Conservation (phyloP, 2,329 filamentous ascomycete genomes). For the Aspergillus glaucus region DNA sequence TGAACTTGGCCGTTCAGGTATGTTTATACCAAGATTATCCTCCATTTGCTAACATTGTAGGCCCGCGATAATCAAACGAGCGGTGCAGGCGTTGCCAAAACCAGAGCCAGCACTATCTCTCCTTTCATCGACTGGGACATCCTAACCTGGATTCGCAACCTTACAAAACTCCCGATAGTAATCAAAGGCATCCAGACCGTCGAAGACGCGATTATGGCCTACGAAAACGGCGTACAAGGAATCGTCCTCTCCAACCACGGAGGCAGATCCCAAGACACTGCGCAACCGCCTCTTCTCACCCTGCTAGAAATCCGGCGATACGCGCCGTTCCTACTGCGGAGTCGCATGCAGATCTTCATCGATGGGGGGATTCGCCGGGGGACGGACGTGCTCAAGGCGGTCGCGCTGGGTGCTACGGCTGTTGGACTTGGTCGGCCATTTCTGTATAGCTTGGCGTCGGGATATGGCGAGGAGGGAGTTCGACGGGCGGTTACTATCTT, state of each 20-base stretch:
- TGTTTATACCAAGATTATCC: background rate
- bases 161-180: conserved; percentile 30
- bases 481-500: conserved; percentile 36
- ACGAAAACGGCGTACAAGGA: conserved; percentile 42
- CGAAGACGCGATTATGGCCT: conserved; percentile 45
- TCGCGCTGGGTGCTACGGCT: conserved; percentile 59
- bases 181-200: conserved; percentile 42
- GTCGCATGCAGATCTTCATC: conserved; percentile 55
- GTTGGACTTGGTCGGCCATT: conserved; percentile 59
- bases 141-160: conserved; percentile 35
- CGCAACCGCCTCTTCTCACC: conserved; percentile 49
- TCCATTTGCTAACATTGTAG: background rate
- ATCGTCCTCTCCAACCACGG: conserved; percentile 37
- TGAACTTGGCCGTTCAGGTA: conserved; percentile 21
- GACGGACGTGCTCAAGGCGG: conserved; percentile 60
- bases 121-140: conserved; percentile 26
- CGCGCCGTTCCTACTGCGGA: conserved; percentile 53
- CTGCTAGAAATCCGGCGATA: conserved; percentile 58
- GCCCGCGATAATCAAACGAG: conserved; percentile 5
- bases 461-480: conserved; percentile 55
- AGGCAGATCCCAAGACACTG: conserved; percentile 43
- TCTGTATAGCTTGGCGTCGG: conserved; percentile 49
- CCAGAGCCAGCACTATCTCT: conserved; percentile 22
- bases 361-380: conserved; percentile 62
- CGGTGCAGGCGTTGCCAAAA: conserved; percentile 24